Evolutionary conservation across 2,329 filamentous ascomycete genomes (phyloP).

Genomic region (Hypoxylon sp.): DNA sequence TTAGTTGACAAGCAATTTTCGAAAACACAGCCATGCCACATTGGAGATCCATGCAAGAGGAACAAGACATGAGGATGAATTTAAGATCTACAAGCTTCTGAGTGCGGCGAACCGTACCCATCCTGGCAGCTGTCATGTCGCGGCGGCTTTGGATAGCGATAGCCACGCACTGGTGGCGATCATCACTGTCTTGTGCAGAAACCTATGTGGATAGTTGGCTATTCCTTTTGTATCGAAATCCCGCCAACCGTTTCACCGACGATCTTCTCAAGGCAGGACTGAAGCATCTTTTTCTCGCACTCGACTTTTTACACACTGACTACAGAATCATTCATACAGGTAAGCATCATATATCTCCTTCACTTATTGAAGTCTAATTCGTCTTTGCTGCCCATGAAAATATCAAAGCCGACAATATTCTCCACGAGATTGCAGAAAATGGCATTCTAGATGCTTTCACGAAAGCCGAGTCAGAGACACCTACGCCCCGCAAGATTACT

Average conservation of each 20-base stretch:
- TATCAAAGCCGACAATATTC: constrained; percentile 62
- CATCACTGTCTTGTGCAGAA: too few species aligned
- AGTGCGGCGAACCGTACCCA: too few species aligned
- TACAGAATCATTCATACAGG: constrained; percentile 60
- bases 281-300: constrained; percentile 55
- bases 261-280: constrained; percentile 54
- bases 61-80: too few species aligned
- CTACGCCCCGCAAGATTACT: constrained; percentile 59
- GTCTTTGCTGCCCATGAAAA: constrained; percentile 43
- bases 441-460: constrained; percentile 56
- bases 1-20: too few species aligned
- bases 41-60: too few species aligned
- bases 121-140: too few species aligned
- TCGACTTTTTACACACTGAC: constrained; percentile 61
- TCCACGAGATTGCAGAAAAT: constrained; percentile 57
- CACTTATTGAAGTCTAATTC: neutral
- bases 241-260: constrained; percentile 51
- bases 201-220: constrained; percentile 53
- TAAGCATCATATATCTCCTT: constrained; percentile 42
- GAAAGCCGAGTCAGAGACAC: constrained; percentile 54
- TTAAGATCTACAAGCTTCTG: too few species aligned
- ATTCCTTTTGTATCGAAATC: constrained; percentile 56
- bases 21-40: too few species aligned
- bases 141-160: too few species aligned
- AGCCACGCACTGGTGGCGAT: too few species aligned